Conservation (phyloP, 2,329 filamentous ascomycete species). For the Alternaria sp. region DNA sequence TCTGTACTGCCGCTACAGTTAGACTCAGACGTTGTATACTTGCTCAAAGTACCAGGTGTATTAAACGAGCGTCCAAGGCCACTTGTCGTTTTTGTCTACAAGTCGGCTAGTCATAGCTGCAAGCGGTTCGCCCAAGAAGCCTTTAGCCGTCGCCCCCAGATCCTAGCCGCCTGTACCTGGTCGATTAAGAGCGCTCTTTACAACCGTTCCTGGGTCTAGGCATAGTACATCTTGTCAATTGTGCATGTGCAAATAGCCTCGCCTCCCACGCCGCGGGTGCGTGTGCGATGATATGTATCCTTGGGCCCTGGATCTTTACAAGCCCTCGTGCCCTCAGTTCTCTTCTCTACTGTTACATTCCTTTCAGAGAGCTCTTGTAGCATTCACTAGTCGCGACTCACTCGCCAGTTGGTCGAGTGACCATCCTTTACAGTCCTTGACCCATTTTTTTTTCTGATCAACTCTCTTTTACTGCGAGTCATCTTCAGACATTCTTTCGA, state of each 20-base stretch:
- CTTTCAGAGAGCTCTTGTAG: slow-evolving; percentile 31
- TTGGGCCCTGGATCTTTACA: slow-evolving; percentile 12
- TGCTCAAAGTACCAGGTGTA: not conserved
- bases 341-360: slow-evolving; percentile 36
- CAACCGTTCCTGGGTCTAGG: slow-evolving; percentile 19
- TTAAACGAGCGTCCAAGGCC: slow-evolving; percentile 5
- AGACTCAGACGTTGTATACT: not conserved
- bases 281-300: slow-evolving; percentile 26
- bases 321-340: slow-evolving; percentile 19
- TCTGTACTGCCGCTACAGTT: not conserved
- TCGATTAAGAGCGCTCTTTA: slow-evolving; percentile 25
- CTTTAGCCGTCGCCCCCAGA: slow-evolving; percentile 39
- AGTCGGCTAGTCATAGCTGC: not conserved
- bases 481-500: not conserved
- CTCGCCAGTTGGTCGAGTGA: slow-evolving; percentile 17
- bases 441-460: not conserved
- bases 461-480: not conserved
- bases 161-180: slow-evolving; percentile 26
- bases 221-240: slow-evolving; percentile 31
- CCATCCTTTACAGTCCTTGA: slow-evolving; percentile 11
- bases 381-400: slow-evolving; percentile 29
- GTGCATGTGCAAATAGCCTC: slow-evolving; percentile 24
- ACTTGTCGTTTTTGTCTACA: slow-evolving; percentile 19
- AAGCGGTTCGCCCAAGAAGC: slow-evolving; percentile 3
- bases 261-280: slow-evolving; percentile 10